phyloP scores from a whole-genome alignment of 345 rosid genomes.

The Ricinus communis region DNA sequence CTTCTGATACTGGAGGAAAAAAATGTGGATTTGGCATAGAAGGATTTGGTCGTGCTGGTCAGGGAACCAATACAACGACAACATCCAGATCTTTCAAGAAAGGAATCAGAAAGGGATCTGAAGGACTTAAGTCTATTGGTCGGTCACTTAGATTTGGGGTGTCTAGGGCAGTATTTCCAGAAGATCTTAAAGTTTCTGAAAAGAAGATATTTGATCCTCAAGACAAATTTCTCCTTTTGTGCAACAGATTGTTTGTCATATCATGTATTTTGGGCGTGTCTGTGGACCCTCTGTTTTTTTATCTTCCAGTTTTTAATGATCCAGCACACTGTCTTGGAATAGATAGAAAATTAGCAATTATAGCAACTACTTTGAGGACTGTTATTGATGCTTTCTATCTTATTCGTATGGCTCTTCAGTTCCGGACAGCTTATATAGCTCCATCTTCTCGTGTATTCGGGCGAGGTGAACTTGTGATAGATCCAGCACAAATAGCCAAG shows the following conservation, averaged over 20 bases:
- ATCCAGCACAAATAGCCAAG: conserved; percentile 84
- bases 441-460: conserved; percentile 98
- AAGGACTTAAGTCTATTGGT: conserved; percentile 89
- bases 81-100: conserved; percentile 69
- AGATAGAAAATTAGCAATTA: conserved; percentile 67
- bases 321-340: conserved; percentile 57
- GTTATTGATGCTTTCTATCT: conserved; percentile 82
- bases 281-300: conserved; percentile 87
- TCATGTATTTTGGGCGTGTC: conserved; percentile 86
- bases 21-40: conserved; percentile 74
- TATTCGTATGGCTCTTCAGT: conserved; percentile 83
- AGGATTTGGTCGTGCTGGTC: conserved; percentile 48
- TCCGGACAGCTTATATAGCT: conserved; percentile 94
- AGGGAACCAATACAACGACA: conserved; percentile 43
- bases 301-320: conserved; percentile 75
- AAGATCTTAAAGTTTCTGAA: conserved; percentile 88
- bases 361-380: conserved; percentile 75
- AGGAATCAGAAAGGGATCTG: conserved; percentile 81
- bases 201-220: conserved; percentile 92
- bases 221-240: conserved; percentile 73
- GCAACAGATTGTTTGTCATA: conserved; percentile 73
- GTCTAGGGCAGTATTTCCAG: conserved; percentile 88
- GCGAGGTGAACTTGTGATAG: conserved; percentile 94
- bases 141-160: conserved; percentile 92
- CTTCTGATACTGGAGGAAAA: conserved; percentile 57